Evolutionary conservation across 176 grass and related monocot species (phyloP).

Genomic region (Avena atlantica): DNA sequence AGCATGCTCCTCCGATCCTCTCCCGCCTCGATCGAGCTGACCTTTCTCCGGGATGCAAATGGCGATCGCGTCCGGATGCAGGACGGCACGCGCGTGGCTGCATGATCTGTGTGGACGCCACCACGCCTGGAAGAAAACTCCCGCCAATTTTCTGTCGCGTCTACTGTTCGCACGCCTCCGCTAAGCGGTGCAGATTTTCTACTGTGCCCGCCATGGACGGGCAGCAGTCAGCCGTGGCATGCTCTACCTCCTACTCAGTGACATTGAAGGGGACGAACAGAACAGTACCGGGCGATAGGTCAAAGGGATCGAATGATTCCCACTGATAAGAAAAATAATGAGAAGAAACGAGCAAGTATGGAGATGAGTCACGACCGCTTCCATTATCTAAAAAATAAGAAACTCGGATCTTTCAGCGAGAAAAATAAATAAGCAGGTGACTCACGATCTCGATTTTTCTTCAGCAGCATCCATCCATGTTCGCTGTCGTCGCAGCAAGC

Average conservation of each 20-base stretch:
- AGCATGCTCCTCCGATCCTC: neutral
- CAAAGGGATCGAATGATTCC: neutral
- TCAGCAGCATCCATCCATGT: neutral
- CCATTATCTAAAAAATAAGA: neutral
- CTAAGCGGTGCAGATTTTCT: neutral
- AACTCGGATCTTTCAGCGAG: neutral
- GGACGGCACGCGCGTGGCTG: neutral
- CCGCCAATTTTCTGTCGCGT: neutral
- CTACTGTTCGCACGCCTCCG: neutral
- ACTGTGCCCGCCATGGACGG: conserved; percentile 5
- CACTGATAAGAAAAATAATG: neutral
- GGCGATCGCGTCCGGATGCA: too few species aligned
- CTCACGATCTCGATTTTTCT: conserved; percentile 10
- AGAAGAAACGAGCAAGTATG: neutral
- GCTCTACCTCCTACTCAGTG: neutral
- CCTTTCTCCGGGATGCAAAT: neutral
- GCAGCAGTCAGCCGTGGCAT: neutral
- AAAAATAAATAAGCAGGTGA: neutral
- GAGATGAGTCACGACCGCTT: neutral
- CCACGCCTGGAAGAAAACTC: neutral
- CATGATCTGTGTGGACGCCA: neutral
- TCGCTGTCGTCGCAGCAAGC: neutral
- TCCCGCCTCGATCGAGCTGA: neutral
- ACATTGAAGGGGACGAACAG: neutral
- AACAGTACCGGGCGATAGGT: neutral